A percentile compares a stretch with the other conserved stretches of the same genome.
These are phyloP conservation scores for Xerocomellus chrysenteron DNA, from an alignment of 768 basidiomycete species.

Conservation along the genomic window DNA sequence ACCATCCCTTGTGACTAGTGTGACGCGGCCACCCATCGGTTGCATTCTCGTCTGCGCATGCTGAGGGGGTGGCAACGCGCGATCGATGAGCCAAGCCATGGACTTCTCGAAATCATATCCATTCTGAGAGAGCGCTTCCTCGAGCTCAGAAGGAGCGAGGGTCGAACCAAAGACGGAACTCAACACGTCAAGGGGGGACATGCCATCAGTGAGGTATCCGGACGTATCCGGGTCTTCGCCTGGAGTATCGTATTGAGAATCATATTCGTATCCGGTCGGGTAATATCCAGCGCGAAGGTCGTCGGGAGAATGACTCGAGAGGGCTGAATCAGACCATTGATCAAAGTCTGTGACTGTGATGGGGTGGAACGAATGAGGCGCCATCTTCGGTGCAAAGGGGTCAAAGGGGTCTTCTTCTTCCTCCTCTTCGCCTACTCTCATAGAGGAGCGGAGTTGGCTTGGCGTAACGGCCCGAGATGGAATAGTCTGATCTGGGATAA, in stretches of 20 bases:
- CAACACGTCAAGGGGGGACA: slow-evolving; percentile 97
- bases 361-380: slow-evolving; percentile 60
- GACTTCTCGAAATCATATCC: slow-evolving; percentile 95
- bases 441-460: slow-evolving; percentile 66
- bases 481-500: slow-evolving; percentile 67
- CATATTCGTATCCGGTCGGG: slow-evolving; percentile 31
- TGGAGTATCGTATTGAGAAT: slow-evolving; percentile 31
- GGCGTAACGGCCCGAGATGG: slow-evolving; percentile 60
- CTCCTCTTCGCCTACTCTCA: slow-evolving; percentile 56
- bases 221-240: slow-evolving; percentile 50
- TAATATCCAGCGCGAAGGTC: slow-evolving; percentile 40
- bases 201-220: slow-evolving; percentile 77
- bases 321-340: slow-evolving; percentile 53
- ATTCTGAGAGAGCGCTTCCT: slow-evolving; percentile 85
- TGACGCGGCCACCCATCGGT: slow-evolving; percentile 65
- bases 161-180: slow-evolving; percentile 91
- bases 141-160: slow-evolving; percentile 85
- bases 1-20: slow-evolving; percentile 60
- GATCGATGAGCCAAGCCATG: slow-evolving; percentile 92
- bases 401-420: slow-evolving; percentile 88
- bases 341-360: slow-evolving; percentile 65
- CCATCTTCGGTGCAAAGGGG: slow-evolving; percentile 52
- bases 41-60: slow-evolving; percentile 47
- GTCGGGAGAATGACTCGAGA: slow-evolving; percentile 53
- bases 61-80: slow-evolving; percentile 50